A percentile compares a stretch with the other conserved stretches of the same genome.
Evolutionary conservation across 2,329 filamentous ascomycete species (phyloP).

Genomic region (Neofusicoccum kwambonambiense): DNA sequence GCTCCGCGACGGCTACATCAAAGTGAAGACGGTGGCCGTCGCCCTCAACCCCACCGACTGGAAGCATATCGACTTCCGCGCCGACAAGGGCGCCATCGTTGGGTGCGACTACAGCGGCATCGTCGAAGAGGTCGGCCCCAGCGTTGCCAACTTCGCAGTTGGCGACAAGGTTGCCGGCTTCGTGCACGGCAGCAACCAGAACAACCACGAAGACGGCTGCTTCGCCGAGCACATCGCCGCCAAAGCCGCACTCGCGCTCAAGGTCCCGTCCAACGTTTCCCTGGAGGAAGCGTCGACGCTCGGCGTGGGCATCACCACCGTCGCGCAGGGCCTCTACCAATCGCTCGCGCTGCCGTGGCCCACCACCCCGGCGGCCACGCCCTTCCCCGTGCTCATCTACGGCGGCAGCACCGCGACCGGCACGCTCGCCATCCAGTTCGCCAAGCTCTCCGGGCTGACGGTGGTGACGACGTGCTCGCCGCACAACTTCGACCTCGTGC

Average conservation of each 20-base stretch:
- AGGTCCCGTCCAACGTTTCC: constrained; percentile 48
- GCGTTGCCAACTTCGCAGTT: constrained; percentile 49
- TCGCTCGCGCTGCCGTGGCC: constrained; percentile 37
- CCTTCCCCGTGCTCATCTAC: constrained; percentile 49
- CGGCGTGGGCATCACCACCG: constrained; percentile 52
- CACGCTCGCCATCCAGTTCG: constrained; percentile 50
- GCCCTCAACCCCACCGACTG: constrained; percentile 56
- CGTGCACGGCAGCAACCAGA: constrained; percentile 43
- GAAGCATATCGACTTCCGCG: constrained; percentile 44
- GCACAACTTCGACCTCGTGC: constrained; percentile 10
- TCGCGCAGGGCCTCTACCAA: constrained; percentile 51
- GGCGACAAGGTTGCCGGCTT: constrained; percentile 56
- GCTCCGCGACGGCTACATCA: constrained; percentile 14
- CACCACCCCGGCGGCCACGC: constrained; percentile 31
- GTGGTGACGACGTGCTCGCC: constrained; percentile 17
- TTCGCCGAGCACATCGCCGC: constrained; percentile 56
- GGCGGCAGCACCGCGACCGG: constrained; percentile 54
- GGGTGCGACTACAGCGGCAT: constrained; percentile 56
- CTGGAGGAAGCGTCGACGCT: constrained; percentile 56
- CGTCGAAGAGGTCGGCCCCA: constrained; percentile 51
- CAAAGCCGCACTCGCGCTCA: constrained; percentile 51
- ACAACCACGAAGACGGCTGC: constrained; percentile 49
- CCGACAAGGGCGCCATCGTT: constrained; percentile 39
- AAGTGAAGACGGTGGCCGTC: constrained; percentile 32
- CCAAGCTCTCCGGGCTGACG: constrained; percentile 21